Evolutionary conservation across 2,329 filamentous ascomycete genomes (phyloP).

Genomic region (Onygena corvina): DNA sequence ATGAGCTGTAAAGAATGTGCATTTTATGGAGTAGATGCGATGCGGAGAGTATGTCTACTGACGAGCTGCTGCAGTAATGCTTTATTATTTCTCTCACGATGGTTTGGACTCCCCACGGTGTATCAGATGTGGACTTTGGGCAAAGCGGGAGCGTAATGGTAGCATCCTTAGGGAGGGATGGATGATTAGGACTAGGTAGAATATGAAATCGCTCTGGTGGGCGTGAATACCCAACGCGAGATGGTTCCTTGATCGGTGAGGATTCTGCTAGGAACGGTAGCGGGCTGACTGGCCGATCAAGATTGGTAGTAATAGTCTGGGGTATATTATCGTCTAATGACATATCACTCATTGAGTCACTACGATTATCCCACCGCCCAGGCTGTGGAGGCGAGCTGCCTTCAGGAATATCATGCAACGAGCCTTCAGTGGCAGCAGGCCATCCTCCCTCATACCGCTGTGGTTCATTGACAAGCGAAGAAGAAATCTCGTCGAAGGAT

Average conservation of each 20-base stretch:
- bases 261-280: constrained; percentile 28
- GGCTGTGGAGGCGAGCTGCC: constrained; percentile 14
- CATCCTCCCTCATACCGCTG: constrained; percentile 19
- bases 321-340: constrained; percentile 20
- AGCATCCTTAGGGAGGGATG: not conserved
- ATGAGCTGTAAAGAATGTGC: constrained; percentile 29
- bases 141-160: constrained; percentile 23
- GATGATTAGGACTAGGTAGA: not conserved
- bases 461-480: constrained; percentile 25
- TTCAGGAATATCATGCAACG: constrained; percentile 14
- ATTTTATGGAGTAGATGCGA: constrained; percentile 33
- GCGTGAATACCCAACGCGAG: constrained; percentile 1
- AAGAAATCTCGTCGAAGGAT: constrained; percentile 41
- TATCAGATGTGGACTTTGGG: constrained; percentile 22
- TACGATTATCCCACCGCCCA: constrained; percentile 10
- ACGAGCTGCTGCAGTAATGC: constrained; percentile 29
- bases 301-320: constrained; percentile 24
- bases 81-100: constrained; percentile 31
- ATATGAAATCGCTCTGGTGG: not conserved
- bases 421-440: constrained; percentile 16
- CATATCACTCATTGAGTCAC: constrained; percentile 14
- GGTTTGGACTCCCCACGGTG: constrained; percentile 31
- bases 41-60: constrained; percentile 31
- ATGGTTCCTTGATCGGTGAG: constrained; percentile 6
- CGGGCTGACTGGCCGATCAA: constrained; percentile 36